These are phyloP conservation scores for Metschnikowia hibisci DNA, from an alignment of 805 yeast species.

Conservation along the genomic window DNA sequence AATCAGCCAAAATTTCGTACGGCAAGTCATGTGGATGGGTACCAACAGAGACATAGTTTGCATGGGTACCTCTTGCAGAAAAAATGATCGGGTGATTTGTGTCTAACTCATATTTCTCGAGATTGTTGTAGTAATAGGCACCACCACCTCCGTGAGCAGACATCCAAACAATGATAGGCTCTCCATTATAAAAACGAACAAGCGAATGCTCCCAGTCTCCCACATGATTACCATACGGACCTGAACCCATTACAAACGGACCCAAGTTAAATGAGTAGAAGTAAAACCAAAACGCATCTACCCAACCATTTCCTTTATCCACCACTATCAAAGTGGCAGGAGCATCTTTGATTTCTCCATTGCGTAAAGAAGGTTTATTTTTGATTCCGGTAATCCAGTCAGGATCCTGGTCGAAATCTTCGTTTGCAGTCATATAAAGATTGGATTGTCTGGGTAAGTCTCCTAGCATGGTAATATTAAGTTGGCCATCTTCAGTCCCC, in stretches of 20 bases:
- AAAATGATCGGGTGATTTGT: constrained; percentile 66
- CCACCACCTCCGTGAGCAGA: constrained; percentile 98
- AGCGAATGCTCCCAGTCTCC: constrained; percentile 98
- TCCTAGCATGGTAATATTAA: constrained; percentile 34
- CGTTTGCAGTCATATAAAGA: constrained; percentile 59
- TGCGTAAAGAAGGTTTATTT: constrained; percentile 64
- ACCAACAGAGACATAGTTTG: constrained; percentile 93
- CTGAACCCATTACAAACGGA: constrained; percentile 95
- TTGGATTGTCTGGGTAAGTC: constrained; percentile 27
- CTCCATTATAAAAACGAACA: constrained; percentile 76
- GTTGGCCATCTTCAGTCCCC: constrained; percentile 27
- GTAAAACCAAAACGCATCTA: constrained; percentile 95
- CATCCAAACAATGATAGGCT: constrained; percentile 89
- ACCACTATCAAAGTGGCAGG: constrained; percentile 81
- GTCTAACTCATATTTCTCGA: constrained; percentile 56
- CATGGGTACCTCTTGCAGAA: constrained; percentile 95
- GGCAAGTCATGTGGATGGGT: constrained; percentile 96
- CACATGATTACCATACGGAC: constrained; percentile 95
- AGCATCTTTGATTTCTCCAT: constrained; percentile 69
- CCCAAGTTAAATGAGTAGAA: constrained; percentile 93
- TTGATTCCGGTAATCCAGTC: constrained; percentile 78
- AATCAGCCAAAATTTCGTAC: constrained; percentile 83
- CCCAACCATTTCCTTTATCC: constrained; percentile 92
- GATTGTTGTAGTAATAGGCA: constrained; percentile 72
- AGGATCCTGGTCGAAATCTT: constrained; percentile 68